Percentiles rank a stretch among this genome's conserved stretches.
Evolutionary conservation across 1,284 basidiomycete genomes (phyloP).

Genomic region (Ustilago vetiveriae): DNA sequence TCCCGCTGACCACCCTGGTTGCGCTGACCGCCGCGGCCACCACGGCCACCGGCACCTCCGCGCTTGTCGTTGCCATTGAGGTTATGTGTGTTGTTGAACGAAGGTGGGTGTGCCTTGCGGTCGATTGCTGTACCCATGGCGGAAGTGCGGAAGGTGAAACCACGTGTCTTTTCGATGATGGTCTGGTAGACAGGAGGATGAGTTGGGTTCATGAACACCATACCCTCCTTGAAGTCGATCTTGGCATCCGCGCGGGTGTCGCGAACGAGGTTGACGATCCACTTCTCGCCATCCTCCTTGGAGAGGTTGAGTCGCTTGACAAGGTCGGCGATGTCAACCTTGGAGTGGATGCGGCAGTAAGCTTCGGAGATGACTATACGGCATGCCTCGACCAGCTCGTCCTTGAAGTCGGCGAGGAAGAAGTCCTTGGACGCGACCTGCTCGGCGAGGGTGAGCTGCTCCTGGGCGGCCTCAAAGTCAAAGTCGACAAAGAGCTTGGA

Average conservation of each 20-base stretch:
- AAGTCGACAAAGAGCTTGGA: conserved; percentile 93
- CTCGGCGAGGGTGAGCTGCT: conserved; percentile 81
- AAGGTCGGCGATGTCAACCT: conserved; percentile 94
- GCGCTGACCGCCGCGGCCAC: conserved; percentile 55
- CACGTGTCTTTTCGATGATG: conserved; percentile 94
- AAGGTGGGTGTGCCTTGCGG: conserved; percentile 68
- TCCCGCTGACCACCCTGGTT: conserved; percentile 45
- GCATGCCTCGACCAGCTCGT: conserved; percentile 94
- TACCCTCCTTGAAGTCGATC: conserved; percentile 95
- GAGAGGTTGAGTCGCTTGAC: conserved; percentile 91
- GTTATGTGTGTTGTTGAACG: conserved; percentile 48
- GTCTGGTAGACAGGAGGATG: conserved; percentile 90
- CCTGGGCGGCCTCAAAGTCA: conserved; percentile 87
- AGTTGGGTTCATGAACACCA: conserved; percentile 92
- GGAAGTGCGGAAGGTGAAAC: conserved; percentile 88
- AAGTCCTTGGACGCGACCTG: conserved; percentile 89
- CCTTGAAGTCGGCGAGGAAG: conserved; percentile 87
- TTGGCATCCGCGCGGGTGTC: conserved; percentile 97
- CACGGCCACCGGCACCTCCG: conserved; percentile 50
- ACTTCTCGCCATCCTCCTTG: conserved; percentile 94
- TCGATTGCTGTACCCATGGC: conserved; percentile 86
- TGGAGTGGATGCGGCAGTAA: conserved; percentile 95
- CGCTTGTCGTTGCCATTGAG: conserved; percentile 52
- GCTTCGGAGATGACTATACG: conserved; percentile 94
- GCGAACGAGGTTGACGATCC: conserved; percentile 97